Evolutionary conservation across 2,329 filamentous ascomycete genomes (phyloP).

Genomic region (Furcasterigmium furcatum): DNA sequence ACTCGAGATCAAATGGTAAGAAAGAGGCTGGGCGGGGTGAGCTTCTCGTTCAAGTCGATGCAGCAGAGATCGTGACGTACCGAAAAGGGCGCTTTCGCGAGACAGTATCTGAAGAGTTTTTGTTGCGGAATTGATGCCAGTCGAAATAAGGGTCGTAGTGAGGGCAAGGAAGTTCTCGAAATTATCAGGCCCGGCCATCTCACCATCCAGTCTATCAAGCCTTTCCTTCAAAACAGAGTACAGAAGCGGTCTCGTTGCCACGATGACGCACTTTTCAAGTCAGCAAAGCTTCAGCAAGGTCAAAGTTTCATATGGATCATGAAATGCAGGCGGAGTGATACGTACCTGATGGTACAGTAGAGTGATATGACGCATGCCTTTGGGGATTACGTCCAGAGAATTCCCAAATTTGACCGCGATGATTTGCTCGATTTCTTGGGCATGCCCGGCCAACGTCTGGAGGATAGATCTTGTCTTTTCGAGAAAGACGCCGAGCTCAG

Average conservation of each 20-base stretch:
- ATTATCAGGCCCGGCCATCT: slow-evolving; percentile 20
- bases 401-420: slow-evolving; percentile 25
- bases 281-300: fast-evolving
- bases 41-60: slow-evolving; percentile 18
- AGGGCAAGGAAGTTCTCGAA: slow-evolving; percentile 18
- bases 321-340: no score
- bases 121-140: slow-evolving; percentile 35
- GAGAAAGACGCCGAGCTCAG: slow-evolving; percentile 23
- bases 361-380: slow-evolving; percentile 2
- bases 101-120: slow-evolving; percentile 34
- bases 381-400: slow-evolving; percentile 10
- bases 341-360: slow-evolving; percentile 25
- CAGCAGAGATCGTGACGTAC: slow-evolving; percentile 18
- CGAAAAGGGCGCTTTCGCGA: slow-evolving; percentile 23
- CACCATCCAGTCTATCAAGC: slow-evolving; percentile 1
- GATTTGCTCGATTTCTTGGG: slow-evolving; percentile 33
- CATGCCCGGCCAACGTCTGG: slow-evolving; percentile 29
- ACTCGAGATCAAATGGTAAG: slow-evolving; percentile 33
- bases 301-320: no score
- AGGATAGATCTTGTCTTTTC: slow-evolving; percentile 31
- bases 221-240: slow-evolving; percentile 2
- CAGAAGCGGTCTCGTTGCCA: slow-evolving; percentile 2
- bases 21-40: slow-evolving; percentile 13
- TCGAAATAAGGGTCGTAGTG: slow-evolving; percentile 30
- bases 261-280: slow-evolving; percentile 14